Conservation (phyloP, 768 basidiomycete species). For the Sistotremastrum suecicum region DNA sequence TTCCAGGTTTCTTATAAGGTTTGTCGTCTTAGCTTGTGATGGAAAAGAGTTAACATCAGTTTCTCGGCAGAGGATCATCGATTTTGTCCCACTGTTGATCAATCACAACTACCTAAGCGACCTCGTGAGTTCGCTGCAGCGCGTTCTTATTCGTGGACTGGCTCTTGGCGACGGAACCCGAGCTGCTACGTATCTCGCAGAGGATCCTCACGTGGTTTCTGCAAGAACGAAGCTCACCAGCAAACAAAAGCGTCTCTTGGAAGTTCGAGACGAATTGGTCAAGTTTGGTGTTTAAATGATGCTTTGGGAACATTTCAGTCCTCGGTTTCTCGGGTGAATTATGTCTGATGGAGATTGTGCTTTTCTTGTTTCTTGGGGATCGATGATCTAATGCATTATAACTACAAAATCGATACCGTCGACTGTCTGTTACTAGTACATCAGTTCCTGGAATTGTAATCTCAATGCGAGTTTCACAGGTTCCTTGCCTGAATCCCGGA, state of each 20-base stretch:
- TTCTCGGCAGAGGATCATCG: conserved; percentile 17
- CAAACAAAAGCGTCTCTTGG: conserved; percentile 22
- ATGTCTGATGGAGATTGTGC: no score
- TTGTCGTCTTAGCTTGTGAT: neutral
- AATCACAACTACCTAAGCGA: conserved; percentile 13
- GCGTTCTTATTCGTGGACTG: conserved; percentile 12
- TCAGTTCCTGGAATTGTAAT: no score
- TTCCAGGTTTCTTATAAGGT: conserved; percentile 20
- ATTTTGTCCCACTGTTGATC: conserved; percentile 16
- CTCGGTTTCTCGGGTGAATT: no score
- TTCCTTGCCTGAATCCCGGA: no score
- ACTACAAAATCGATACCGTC: no score
- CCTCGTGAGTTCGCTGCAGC: conserved; percentile 11
- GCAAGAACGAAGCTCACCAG: conserved; percentile 15
- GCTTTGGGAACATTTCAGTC: no score
- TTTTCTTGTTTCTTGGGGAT: no score
- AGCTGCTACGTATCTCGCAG: conserved; percentile 24
- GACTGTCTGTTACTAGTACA: no score
- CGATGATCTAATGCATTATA: no score
- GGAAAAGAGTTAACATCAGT: neutral
- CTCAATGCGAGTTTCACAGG: no score
- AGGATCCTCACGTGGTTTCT: conserved; percentile 19
- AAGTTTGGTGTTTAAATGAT: conserved; percentile 18
- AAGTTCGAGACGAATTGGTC: conserved; percentile 23
- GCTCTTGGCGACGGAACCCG: conserved; percentile 13